phyloP scores from a whole-genome alignment of 1,284 basidiomycete genomes.

The Amylostereum areolatum region DNA sequence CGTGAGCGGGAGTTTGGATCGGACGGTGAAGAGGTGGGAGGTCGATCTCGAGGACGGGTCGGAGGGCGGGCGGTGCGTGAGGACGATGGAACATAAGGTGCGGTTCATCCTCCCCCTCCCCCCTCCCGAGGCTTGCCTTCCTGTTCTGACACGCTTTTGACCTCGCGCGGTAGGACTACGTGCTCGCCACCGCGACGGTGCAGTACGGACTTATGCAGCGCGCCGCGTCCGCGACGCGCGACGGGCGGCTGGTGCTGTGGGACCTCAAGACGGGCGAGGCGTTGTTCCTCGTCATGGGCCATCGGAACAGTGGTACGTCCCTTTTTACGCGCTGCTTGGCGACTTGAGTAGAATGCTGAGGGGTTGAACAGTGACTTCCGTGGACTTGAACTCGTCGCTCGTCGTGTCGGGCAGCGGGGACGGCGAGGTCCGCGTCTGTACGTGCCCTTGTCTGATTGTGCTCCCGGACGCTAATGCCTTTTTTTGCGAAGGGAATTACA shows the following conservation, averaged over 20 bases:
- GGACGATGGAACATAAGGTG: constrained; percentile 4
- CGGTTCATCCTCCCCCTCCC: background rate
- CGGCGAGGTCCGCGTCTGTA: constrained; percentile 78
- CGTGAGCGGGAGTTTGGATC: constrained; percentile 82
- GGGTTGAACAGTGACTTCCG: constrained; percentile 63
- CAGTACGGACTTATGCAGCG: constrained; percentile 69
- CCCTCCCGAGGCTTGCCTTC: no score
- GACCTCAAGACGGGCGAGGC: constrained; percentile 69
- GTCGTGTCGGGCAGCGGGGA: constrained; percentile 88
- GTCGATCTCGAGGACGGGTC: background rate
- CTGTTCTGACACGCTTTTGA: background rate
- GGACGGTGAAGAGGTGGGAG: constrained; percentile 87
- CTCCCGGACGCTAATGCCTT: background rate
- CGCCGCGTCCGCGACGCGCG: constrained; percentile 89
- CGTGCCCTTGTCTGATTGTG: constrained; percentile 18
- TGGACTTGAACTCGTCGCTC: constrained; percentile 71
- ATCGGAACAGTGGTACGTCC: constrained; percentile 74
- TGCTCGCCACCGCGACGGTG: constrained; percentile 74
- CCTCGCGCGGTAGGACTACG: constrained; percentile 53
- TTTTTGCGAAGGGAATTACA: constrained; percentile 6
- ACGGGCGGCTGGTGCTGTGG: constrained; percentile 88
- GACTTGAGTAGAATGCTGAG: background rate
- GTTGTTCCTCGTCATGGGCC: constrained; percentile 84
- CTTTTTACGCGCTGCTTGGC: background rate
- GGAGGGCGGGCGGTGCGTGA: background rate